phyloP scores from a whole-genome alignment of 352 stramenopile species.

The Globisporangium nagaii region DNA sequence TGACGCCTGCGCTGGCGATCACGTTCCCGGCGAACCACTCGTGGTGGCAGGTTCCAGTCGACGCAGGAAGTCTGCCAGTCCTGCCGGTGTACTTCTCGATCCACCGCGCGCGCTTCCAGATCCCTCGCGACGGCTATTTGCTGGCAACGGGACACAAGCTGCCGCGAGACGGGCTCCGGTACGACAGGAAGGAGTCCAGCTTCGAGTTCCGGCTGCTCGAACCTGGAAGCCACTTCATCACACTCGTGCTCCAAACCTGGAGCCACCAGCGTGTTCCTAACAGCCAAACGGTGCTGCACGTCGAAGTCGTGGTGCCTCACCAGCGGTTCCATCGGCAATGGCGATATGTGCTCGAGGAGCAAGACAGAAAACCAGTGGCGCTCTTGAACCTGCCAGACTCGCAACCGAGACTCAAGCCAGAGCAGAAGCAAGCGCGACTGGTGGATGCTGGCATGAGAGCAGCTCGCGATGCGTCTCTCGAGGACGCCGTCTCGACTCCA shows the following conservation, averaged over 20 bases:
- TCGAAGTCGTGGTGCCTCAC: constrained; percentile 40
- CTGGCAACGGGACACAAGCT: constrained; percentile 32
- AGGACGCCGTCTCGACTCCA: too few relatives aligned
- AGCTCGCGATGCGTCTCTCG: too few relatives aligned
- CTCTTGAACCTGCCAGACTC: constrained; percentile 22
- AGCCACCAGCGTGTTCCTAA: not conserved
- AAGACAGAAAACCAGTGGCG: constrained; percentile 11
- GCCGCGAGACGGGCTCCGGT: constrained; percentile 6
- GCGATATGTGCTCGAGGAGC: constrained; percentile 6
- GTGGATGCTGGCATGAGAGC: too few relatives aligned
- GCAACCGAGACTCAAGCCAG: not conserved
- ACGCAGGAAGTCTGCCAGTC: constrained; percentile 7
- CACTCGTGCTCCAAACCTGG: constrained; percentile 20
- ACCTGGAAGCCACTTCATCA: constrained; percentile 44
- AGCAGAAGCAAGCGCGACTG: too few relatives aligned
- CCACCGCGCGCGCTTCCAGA: constrained; percentile 15
- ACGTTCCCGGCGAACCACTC: constrained; percentile 35
- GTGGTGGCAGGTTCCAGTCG: constrained; percentile 18
- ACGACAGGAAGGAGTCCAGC: constrained; percentile 2
- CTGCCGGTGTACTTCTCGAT: constrained; percentile 25
- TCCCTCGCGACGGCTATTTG: constrained; percentile 35
- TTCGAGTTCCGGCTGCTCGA: constrained; percentile 19
- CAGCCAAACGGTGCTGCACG: constrained; percentile 20
- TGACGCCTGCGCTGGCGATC: constrained; percentile 7
- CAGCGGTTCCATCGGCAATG: constrained; percentile 10